Evolutionary conservation across 495 filamentous ascomycete species (phyloP).

Genomic region (Aspergillus diversus): DNA sequence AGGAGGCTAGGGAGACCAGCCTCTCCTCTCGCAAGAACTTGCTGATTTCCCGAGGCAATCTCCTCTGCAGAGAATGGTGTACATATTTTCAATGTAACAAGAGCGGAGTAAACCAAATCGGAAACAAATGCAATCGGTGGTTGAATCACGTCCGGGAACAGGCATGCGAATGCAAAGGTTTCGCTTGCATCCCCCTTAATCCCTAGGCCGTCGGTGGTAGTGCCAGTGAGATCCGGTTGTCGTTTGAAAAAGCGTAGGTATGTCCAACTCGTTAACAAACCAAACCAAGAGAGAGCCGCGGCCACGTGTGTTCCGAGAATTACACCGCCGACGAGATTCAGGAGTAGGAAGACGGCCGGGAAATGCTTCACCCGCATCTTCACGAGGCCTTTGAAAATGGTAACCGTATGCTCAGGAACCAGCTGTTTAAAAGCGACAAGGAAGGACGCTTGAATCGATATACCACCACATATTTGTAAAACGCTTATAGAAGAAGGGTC

Average conservation of each 20-base stretch:
- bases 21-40: slow-evolving; percentile 67
- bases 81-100: slow-evolving; percentile 76
- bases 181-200: slow-evolving; percentile 87
- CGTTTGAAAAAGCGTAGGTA: slow-evolving; percentile 95
- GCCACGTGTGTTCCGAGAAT: slow-evolving; percentile 84
- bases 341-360: slow-evolving; percentile 83
- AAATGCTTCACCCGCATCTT: slow-evolving; percentile 94
- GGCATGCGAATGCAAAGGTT: slow-evolving; percentile 91
- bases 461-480: slow-evolving; percentile 81
- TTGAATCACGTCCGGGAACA: slow-evolving; percentile 88
- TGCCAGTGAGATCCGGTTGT: slow-evolving; percentile 64
- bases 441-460: slow-evolving; percentile 89
- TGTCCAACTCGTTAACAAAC: slow-evolving; percentile 87
- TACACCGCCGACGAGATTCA: slow-evolving; percentile 77
- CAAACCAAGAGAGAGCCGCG: slow-evolving; percentile 76
- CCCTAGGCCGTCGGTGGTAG: slow-evolving; percentile 52
- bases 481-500: slow-evolving; percentile 51
- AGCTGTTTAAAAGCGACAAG: slow-evolving; percentile 98
- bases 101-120: slow-evolving; percentile 70
- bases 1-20: slow-evolving; percentile 67
- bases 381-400: slow-evolving; percentile 81
- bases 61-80: slow-evolving; percentile 87
- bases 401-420: slow-evolving; percentile 96
- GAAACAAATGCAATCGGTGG: slow-evolving; percentile 74
- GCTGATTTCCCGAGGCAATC: slow-evolving; percentile 77